Percentiles rank a stretch among this genome's conserved stretches.
These are phyloP conservation scores for Pichia sp. DNA, from an alignment of 1,139 yeast genomes.

Conservation along the genomic window DNA sequence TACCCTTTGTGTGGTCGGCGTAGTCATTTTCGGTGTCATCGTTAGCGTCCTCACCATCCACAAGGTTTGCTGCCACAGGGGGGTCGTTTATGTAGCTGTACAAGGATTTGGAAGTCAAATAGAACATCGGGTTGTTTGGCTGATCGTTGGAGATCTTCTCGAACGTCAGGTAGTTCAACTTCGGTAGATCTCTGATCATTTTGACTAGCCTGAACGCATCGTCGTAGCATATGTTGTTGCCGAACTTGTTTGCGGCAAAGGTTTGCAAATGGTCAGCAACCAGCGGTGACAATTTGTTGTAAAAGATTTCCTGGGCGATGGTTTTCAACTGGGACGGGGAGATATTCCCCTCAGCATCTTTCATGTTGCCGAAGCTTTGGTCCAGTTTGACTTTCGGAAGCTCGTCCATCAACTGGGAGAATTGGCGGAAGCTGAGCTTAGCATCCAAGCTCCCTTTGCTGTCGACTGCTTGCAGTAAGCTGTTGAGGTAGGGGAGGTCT, in stretches of 20 bases:
- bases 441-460: conserved; percentile 16
- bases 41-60: not conserved
- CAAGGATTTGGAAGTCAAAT: conserved; percentile 10
- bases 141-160: conserved; percentile 33
- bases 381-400: conserved; percentile 30
- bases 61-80: not conserved
- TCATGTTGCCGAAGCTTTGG: conserved; percentile 17
- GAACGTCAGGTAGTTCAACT: conserved; percentile 57
- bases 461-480: conserved; percentile 5
- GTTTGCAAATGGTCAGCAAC: conserved; percentile 27
- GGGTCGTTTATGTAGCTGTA: conserved; percentile 9
- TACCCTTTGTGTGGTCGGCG: conserved; percentile 35
- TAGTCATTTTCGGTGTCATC: too few relatives aligned
- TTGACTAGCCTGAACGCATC: conserved; percentile 41
- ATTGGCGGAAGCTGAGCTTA: conserved; percentile 32
- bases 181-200: conserved; percentile 36
- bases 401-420: conserved; percentile 30
- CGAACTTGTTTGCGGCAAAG: conserved; percentile 23
- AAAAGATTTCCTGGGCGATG: conserved; percentile 33
- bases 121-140: conserved; percentile 14
- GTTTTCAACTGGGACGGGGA: conserved; percentile 32
- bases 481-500: conserved; percentile 16
- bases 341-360: conserved; percentile 17
- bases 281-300: conserved; percentile 30
- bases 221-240: conserved; percentile 34